These are phyloP conservation scores for Microcyclosporella mali DNA, from an alignment of 2,329 filamentous ascomycete species.

Conservation along the genomic window DNA sequence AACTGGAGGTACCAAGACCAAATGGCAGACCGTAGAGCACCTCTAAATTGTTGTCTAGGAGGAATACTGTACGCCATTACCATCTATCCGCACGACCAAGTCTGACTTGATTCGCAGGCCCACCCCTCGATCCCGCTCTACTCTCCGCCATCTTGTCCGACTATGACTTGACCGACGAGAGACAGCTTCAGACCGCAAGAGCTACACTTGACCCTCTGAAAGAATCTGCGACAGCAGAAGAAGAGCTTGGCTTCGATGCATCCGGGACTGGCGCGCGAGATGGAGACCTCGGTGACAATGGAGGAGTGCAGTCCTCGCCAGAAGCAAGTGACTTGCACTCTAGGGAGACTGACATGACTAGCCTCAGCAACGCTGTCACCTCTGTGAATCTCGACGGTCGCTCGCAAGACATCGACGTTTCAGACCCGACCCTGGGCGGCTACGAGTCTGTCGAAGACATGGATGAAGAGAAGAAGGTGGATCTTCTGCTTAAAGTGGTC, in stretches of 20 bases:
- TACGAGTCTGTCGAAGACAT: constrained; percentile 36
- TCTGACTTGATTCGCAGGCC: constrained; percentile 38
- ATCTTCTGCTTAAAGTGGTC: constrained; percentile 64
- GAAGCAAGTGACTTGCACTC: constrained; percentile 38
- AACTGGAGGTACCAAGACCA: constrained; percentile 38
- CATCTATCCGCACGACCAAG: neutral
- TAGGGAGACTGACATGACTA: constrained; percentile 46
- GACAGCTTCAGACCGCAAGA: constrained; percentile 50
- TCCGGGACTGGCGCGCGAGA: constrained; percentile 58
- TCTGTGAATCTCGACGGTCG: constrained; percentile 24
- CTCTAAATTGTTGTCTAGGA: constrained; percentile 23
- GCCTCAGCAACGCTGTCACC: constrained; percentile 43
- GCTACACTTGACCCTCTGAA: constrained; percentile 61
- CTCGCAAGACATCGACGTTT: constrained; percentile 18
- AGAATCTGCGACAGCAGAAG: constrained; percentile 57
- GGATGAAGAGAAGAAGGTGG: constrained; percentile 57
- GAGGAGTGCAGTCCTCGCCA: constrained; percentile 31
- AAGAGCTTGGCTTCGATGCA: constrained; percentile 65
- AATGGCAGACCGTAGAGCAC: neutral
- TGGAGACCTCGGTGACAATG: constrained; percentile 9
- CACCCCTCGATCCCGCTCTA: constrained; percentile 69
- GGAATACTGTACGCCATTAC: constrained; percentile 48
- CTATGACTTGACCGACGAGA: constrained; percentile 55
- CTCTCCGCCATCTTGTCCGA: constrained; percentile 71
- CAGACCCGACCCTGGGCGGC: constrained; percentile 13